Evolutionary conservation across 2,329 filamentous ascomycete genomes (phyloP).

Genomic region (Penicillium griseofulvum): DNA sequence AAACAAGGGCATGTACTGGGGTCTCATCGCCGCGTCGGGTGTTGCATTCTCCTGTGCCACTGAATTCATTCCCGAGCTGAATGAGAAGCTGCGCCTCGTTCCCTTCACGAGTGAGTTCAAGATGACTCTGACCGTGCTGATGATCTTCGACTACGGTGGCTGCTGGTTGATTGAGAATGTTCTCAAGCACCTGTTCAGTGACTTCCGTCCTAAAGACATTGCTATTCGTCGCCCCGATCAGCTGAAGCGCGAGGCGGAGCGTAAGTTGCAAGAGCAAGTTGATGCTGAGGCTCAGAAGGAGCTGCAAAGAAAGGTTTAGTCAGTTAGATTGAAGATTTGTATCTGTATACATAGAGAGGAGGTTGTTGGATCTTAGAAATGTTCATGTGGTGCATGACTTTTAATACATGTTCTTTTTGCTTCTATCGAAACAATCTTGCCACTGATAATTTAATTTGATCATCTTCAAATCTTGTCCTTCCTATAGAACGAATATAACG

Average conservation of each 20-base stretch:
- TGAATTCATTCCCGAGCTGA: conserved; percentile 93
- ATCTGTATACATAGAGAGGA: conserved; percentile 25
- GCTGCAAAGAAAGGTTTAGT: conserved; percentile 29
- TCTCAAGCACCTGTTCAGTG: conserved; percentile 81
- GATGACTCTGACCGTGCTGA: conserved; percentile 74
- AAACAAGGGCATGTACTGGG: conserved; percentile 98
- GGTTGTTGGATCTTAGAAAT: conserved; percentile 18
- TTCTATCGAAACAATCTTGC: background rate
- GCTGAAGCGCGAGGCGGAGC: conserved; percentile 68
- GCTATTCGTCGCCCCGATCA: conserved; percentile 84
- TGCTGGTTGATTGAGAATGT: conserved; percentile 86
- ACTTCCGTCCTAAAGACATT: conserved; percentile 92
- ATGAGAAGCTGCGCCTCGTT: conserved; percentile 87
- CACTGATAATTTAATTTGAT: background rate
- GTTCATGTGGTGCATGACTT: conserved; percentile 10
- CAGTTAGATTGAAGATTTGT: conserved; percentile 9
- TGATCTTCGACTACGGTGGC: conserved; percentile 81
- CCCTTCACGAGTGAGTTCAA: conserved; percentile 90
- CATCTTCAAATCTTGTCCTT: too few species aligned
- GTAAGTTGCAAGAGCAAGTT: conserved; percentile 61
- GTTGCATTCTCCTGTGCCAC: conserved; percentile 94
- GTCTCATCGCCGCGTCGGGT: conserved; percentile 81
- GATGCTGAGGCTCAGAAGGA: conserved; percentile 43
- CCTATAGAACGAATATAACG: too few species aligned
- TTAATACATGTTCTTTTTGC: conserved; percentile 15